Conservation (phyloP, 1,139 yeast species). For the Lodderomyces metapsilosis region DNA sequence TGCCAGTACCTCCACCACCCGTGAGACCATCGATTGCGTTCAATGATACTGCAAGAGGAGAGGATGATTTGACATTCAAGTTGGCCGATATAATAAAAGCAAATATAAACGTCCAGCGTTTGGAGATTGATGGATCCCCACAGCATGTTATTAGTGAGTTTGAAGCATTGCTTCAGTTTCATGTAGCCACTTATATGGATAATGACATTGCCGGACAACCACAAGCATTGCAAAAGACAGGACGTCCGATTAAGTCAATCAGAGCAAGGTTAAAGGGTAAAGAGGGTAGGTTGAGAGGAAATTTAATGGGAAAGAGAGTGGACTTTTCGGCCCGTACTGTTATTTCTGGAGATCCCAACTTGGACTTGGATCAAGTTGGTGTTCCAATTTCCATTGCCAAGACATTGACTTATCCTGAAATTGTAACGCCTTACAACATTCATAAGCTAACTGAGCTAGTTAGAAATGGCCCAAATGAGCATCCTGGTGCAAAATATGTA, state of each 20-base stretch:
- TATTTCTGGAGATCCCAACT: constrained; percentile 97
- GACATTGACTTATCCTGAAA: constrained; percentile 93
- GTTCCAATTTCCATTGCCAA: constrained; percentile 96
- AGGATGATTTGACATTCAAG: constrained; percentile 97
- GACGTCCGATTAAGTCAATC: constrained; percentile 96
- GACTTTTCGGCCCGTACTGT: constrained; percentile 99
- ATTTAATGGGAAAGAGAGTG: constrained; percentile 99
- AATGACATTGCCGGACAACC: constrained; percentile 99
- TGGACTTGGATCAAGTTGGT: constrained; percentile 97
- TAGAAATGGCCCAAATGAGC: constrained; percentile 97
- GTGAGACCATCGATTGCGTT: constrained; percentile 98
- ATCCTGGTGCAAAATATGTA: constrained; percentile 98
- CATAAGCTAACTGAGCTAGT: constrained; percentile 90
- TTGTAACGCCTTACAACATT: constrained; percentile 95
- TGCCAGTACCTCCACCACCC: constrained; percentile 99
- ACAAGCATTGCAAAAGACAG: constrained; percentile 97
- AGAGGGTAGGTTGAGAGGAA: constrained; percentile 98
- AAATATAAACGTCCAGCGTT: constrained; percentile 89
- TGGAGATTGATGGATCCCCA: constrained; percentile 98
- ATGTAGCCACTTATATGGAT: constrained; percentile 99
- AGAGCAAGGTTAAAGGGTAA: constrained; percentile 99
- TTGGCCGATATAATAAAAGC: constrained; percentile 96
- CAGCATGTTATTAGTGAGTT: constrained; percentile 97
- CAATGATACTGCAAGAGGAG: constrained; percentile 98
- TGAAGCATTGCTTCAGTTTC: constrained; percentile 92